Conservation (phyloP, 2,329 filamentous ascomycete genomes). For the Hymenotorrendiella dingleyae region DNA sequence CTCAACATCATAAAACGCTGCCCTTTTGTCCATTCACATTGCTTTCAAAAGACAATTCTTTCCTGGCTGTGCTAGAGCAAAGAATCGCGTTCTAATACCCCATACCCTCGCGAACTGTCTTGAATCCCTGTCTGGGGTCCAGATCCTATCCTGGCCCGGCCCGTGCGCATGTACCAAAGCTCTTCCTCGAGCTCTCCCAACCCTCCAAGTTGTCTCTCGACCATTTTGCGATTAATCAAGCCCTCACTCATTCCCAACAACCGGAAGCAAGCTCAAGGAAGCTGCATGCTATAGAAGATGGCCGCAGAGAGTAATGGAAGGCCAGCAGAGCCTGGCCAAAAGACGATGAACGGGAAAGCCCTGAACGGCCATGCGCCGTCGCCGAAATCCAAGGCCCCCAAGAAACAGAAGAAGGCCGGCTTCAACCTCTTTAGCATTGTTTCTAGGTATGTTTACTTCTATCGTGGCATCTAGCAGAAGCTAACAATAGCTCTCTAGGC, state of each 20-base stretch:
- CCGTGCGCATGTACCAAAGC: neutral
- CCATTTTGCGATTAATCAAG: too few relatives aligned
- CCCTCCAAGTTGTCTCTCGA: too few relatives aligned
- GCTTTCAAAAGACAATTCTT: too few relatives aligned
- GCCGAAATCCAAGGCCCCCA: slow-evolving; percentile 28
- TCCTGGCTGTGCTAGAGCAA: too few relatives aligned
- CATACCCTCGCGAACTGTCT: too few relatives aligned
- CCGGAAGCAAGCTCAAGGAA: slow-evolving; percentile 7
- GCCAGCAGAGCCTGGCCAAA: slow-evolving; percentile 27
- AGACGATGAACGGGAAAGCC: slow-evolving; percentile 33
- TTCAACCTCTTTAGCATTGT: slow-evolving; percentile 41
- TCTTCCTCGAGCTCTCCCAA: slow-evolving; percentile 4
- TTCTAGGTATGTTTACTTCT: slow-evolving; percentile 43
- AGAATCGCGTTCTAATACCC: too few relatives aligned
- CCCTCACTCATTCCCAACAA: neutral
- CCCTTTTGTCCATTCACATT: too few relatives aligned
- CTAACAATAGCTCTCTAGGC: slow-evolving; percentile 41
- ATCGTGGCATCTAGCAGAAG: neutral
- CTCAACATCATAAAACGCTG: too few relatives aligned
- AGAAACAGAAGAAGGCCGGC: slow-evolving; percentile 18
- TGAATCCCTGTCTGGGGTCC: too few relatives aligned
- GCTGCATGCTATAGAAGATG: slow-evolving; percentile 31
- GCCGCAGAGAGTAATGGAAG: slow-evolving; percentile 34
- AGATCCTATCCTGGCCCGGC: too few relatives aligned
- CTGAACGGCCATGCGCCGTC: slow-evolving; percentile 35